Percentiles rank a stretch among this genome's conserved stretches.
Evolutionary conservation across 129 eudicot species (phyloP).

Genomic region (Escallonia herrerae): DNA sequence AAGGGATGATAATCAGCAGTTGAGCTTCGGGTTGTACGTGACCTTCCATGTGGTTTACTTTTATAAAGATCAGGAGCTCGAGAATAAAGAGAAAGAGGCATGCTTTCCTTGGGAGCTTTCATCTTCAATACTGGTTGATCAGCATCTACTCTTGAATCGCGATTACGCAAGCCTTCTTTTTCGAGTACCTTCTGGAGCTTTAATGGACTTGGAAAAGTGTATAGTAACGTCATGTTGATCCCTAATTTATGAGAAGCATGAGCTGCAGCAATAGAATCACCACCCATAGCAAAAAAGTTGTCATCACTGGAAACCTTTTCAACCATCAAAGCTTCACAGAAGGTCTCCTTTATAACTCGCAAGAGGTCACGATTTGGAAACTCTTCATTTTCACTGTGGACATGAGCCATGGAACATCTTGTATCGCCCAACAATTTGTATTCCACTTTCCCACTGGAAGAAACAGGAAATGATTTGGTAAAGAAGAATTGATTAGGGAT

Average conservation of each 20-base stretch:
- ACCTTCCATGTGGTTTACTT: conserved; percentile 23
- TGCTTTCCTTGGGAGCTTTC: conserved; percentile 18
- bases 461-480: conserved; percentile 46
- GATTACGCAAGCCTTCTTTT: conserved; percentile 9
- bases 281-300: conserved; percentile 78
- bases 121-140: conserved; percentile 16
- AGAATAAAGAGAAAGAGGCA: conserved; percentile 11
- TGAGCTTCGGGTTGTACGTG: conserved; percentile 11
- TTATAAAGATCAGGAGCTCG: conserved; percentile 5
- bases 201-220: conserved; percentile 56
- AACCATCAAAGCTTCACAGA: conserved; percentile 56
- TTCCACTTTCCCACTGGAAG: conserved; percentile 85
- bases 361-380: conserved; percentile 32
- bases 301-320: conserved; percentile 41
- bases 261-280: conserved; percentile 86
- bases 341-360: conserved; percentile 57
- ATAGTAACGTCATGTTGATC: conserved; percentile 74
- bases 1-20: conserved; percentile 23
- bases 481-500: conserved; percentile 49
- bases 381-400: conserved; percentile 22
- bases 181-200: conserved; percentile 61
- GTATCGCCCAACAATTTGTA: conserved; percentile 39
- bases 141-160: conserved; percentile 6
- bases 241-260: conserved; percentile 64
- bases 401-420: conserved; percentile 18